Evolutionary conservation across 331 rosid species (phyloP), one percentile per base, ranked within the genome.

Genomic region (Pyrus hybrid): DNA sequence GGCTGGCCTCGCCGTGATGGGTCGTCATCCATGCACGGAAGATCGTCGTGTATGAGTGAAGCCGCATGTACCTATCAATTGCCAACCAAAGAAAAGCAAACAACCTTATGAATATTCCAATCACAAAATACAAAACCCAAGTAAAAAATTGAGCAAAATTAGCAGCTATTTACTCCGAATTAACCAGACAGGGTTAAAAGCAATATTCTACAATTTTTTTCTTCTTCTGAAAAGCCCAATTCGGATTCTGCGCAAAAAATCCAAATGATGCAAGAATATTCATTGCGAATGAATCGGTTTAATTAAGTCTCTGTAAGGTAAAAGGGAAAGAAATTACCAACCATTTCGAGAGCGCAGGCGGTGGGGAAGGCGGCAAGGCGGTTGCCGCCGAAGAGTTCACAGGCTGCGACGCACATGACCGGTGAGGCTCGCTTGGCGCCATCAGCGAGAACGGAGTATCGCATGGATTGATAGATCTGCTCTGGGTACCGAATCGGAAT

Each of bases 281-380:
- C 68, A 63, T 30, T 13, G 18, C 3, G 10, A 8, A 12, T 16
- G 5, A n/a, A 72, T 35, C 54, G 25, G 29, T 16, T 4, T 71
- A 53, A 57, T 4, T 16, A 41, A 32, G 18, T 57, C 28, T 17
- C 25, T 56, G 18, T 8, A 72, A 43, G 51, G 8, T 6, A 49
- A 35, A 58, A 72, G 45, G 62, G 20, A 1, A 70, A 66, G 41
- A 79, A 26, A 25, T 62, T 13, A 73, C 23, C 20, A 78, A 91
- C 97, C 99, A 94, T 94, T 88, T 94, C 99, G 37, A 94, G 97
- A 58, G 99, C 97, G 66, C 99, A 94, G 49, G 99, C 97, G 43
- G 97, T 94, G 77, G 99, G 99, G 80, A 88, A 94, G 21, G 99
- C 99, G 11, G 93, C 96, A 22, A 75, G 75, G 81, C 95, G 97